Base-by-base conservation (phyloP, 2,329 filamentous ascomycete genomes). In the Aspergillus aculeatinus region DNA sequence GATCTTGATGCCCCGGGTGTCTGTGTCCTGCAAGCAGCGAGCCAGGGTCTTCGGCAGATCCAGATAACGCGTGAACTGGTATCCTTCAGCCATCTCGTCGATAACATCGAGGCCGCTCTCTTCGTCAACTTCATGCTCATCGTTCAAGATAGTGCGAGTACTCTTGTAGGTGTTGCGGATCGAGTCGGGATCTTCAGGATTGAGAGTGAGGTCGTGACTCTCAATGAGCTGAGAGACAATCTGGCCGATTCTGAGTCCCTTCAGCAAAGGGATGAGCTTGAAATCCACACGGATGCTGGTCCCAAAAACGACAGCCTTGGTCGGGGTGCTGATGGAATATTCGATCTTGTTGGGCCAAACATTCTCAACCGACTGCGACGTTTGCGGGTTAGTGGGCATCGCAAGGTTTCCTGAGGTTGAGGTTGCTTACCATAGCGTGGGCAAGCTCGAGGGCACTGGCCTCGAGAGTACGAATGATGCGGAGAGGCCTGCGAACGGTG, bases 281-380 rank as follows among this genome's bases (percentile, higher is more conserved):
- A 97, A 94, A 68, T 96, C 88, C 61, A 96, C 83, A 1, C 88
- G 87, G 52, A 98, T 87, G 23, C 84, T 84, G n/a, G 91, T 96
- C 53, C 95, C 95, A 69, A 97, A 96, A 19, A 96, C 90, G 57
- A 96, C 89, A 2, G 95, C 95, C 79, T 97, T 97, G 70, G 92
- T 93, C 0, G 95, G 94, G 11, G 96, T 91, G 60, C 91, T 87
- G 64, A 99, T 92, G 31, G 92, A 94, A 79, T 99, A 99, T 74
- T 96, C 91, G 68, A 98, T 86, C 81, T 99, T 99, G 80, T 96
- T 95, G 5, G 92, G 90, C 95, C 95, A 99, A 64, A 96, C 90
- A 72, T 97, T 97, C 76, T 97, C 93, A 65, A 98, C 93, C 64
- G 91, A 83, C 81, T 85, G 39, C 39, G n/a, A 59, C 23, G 57